Evolutionary conservation across 441 rosid genomes (phyloP).

Genomic region (Bocquillonia castaneifolia): DNA sequence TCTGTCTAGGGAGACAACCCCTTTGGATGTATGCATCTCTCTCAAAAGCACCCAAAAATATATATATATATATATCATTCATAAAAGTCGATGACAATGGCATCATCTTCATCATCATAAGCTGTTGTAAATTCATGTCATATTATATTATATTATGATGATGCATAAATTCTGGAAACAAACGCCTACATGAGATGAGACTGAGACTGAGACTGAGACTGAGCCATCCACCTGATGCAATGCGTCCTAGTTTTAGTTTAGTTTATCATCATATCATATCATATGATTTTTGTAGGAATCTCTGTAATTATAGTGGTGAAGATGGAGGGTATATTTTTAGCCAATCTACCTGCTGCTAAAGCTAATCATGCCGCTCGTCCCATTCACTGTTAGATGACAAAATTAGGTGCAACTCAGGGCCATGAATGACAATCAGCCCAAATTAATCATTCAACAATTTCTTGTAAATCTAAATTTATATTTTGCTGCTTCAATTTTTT

Average conservation of each 20-base stretch:
- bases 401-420: background rate
- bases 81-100: slow-evolving; percentile 11
- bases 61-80: too few relatives aligned
- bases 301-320: background rate
- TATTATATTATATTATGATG: too few relatives aligned
- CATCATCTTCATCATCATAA: slow-evolving; percentile 1
- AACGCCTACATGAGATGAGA: too few relatives aligned
- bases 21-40: slow-evolving; percentile 16
- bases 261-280: too few relatives aligned
- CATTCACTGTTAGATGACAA: background rate
- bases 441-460: slow-evolving; percentile 4
- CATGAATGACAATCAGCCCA: background rate
- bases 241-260: too few relatives aligned
- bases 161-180: too few relatives aligned
- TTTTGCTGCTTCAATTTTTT: background rate
- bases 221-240: background rate
- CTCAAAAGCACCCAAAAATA: slow-evolving; percentile 13
- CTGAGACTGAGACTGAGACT: too few relatives aligned
- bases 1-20: slow-evolving; percentile 6
- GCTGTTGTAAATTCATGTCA: too few relatives aligned
- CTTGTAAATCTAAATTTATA: background rate
- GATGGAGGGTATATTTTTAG: too few relatives aligned
- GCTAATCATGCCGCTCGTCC: background rate
- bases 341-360: background rate
- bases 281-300: too few relatives aligned